A percentile compares a stretch with the other conserved stretches of the same genome.
Evolutionary conservation across 2,329 filamentous ascomycete genomes (phyloP).

Genomic region (Didymella glomerata): DNA sequence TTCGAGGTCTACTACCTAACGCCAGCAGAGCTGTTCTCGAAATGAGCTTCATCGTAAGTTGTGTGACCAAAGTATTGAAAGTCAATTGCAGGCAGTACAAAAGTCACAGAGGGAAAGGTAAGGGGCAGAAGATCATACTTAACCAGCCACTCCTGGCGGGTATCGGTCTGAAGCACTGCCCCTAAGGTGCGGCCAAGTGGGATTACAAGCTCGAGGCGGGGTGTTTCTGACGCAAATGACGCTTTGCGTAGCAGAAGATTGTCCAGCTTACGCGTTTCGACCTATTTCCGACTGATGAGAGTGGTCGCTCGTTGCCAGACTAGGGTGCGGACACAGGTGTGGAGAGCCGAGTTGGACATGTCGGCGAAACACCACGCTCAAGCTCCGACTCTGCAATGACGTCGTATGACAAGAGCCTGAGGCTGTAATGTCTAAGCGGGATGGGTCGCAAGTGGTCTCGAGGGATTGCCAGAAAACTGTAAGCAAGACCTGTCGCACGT

Average conservation of each 20-base stretch:
- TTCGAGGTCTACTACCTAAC: slow-evolving; percentile 20
- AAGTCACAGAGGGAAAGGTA: slow-evolving; percentile 2
- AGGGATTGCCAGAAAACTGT: background rate
- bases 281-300: slow-evolving; percentile 17
- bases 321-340: slow-evolving; percentile 26
- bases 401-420: background rate
- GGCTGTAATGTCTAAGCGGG: background rate
- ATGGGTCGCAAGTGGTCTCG: background rate
- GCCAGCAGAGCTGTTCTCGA: slow-evolving; percentile 21
- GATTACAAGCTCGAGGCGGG: slow-evolving; percentile 14
- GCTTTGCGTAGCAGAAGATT: slow-evolving; percentile 20
- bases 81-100: background rate
- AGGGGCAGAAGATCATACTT: background rate
- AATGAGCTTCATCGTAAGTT: slow-evolving; percentile 21
- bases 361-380: slow-evolving; percentile 37
- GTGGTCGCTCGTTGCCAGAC: slow-evolving; percentile 23
- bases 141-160: slow-evolving; percentile 3
- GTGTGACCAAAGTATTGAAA: too few species aligned
- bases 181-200: slow-evolving; percentile 21
- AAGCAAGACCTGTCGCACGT: background rate
- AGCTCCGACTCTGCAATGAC: slow-evolving; percentile 29
- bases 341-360: slow-evolving; percentile 44
- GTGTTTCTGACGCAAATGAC: slow-evolving; percentile 27
- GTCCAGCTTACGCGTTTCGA: slow-evolving; percentile 38
- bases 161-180: slow-evolving; percentile 8